A percentile compares a stretch with the other conserved stretches of the same genome.
phyloP scores from a whole-genome alignment of 352 stramenopile species.

The Pythium volutum region DNA sequence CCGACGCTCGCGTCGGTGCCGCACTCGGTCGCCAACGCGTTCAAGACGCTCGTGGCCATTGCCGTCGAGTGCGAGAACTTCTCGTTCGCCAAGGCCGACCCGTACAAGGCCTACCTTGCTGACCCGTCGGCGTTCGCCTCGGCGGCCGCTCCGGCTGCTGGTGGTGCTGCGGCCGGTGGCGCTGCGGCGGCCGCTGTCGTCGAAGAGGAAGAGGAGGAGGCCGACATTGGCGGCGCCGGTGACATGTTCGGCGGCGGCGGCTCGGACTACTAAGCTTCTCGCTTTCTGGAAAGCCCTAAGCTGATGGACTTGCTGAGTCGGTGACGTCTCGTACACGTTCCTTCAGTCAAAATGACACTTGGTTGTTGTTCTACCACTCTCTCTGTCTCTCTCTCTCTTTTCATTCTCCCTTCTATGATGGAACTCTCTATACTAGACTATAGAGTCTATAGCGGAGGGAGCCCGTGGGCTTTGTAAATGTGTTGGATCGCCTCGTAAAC shows the following conservation, averaged over 20 bases:
- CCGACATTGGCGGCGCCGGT: conserved; percentile 81
- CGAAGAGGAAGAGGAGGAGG: conserved; percentile 66
- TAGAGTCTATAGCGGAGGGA: conserved; percentile 28
- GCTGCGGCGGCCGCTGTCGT: conserved; percentile 61
- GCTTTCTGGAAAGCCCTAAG: background rate
- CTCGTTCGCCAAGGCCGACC: conserved; percentile 97
- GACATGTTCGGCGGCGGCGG: conserved; percentile 82
- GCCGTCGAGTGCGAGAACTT: conserved; percentile 95
- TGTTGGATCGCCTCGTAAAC: conserved; percentile 78
- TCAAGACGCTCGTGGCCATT: conserved; percentile 96
- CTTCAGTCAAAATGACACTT: conserved; percentile 20
- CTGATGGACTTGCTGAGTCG: background rate
- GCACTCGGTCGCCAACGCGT: conserved; percentile 99
- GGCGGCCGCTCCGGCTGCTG: conserved; percentile 78
- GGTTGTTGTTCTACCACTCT: conserved; percentile 20
- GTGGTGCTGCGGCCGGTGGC: conserved; percentile 61
- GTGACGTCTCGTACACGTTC: background rate
- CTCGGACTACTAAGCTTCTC: conserved; percentile 70
- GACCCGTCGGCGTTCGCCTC: conserved; percentile 93
- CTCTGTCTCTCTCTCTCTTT: background rate
- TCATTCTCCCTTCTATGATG: background rate
- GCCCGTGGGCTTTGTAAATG: conserved; percentile 63
- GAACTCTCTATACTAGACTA: too few species aligned
- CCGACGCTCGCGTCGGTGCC: conserved; percentile 97
- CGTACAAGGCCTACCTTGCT: conserved; percentile 96